Evolutionary conservation across 805 yeast genomes (phyloP).

Genomic region (Saccharomyces jurei): DNA sequence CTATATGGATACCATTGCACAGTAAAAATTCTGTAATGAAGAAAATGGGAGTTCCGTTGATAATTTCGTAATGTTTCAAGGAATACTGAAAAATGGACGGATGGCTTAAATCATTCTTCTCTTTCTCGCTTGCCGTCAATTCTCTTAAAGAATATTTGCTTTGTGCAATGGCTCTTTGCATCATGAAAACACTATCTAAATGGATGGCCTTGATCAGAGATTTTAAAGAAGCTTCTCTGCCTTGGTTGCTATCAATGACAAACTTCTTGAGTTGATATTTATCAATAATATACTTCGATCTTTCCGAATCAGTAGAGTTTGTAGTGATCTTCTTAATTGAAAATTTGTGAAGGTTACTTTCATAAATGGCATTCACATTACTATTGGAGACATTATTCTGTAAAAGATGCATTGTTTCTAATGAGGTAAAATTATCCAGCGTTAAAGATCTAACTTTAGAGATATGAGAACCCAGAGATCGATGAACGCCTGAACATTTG

Average conservation of each 20-base stretch:
- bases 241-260: constrained; percentile 8
- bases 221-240: constrained; percentile 23
- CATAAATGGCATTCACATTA: constrained; percentile 53
- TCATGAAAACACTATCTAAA: constrained; percentile 33
- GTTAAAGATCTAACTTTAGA: constrained; percentile 71
- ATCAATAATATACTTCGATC: constrained; percentile 51
- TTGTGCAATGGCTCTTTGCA: constrained; percentile 21
- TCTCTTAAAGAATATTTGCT: constrained; percentile 10
- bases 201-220: constrained; percentile 46
- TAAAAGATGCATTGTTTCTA: constrained; percentile 51
- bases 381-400: constrained; percentile 47
- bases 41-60: constrained; percentile 31
- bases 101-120: constrained; percentile 3
- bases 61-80: constrained; percentile 36
- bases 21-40: constrained; percentile 49
- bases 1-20: constrained; percentile 47
- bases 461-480: constrained; percentile 76
- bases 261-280: constrained; percentile 56
- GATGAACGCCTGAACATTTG: constrained; percentile 80
- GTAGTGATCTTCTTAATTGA: constrained; percentile 27
- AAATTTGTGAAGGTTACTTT: constrained; percentile 29
- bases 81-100: constrained; percentile 42
- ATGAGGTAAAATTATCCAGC: constrained; percentile 56
- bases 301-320: constrained; percentile 35
- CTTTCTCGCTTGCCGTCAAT: constrained; percentile 8